phyloP scores from a whole-genome alignment of 805 yeast genomes.

The Candida xyloterini region DNA sequence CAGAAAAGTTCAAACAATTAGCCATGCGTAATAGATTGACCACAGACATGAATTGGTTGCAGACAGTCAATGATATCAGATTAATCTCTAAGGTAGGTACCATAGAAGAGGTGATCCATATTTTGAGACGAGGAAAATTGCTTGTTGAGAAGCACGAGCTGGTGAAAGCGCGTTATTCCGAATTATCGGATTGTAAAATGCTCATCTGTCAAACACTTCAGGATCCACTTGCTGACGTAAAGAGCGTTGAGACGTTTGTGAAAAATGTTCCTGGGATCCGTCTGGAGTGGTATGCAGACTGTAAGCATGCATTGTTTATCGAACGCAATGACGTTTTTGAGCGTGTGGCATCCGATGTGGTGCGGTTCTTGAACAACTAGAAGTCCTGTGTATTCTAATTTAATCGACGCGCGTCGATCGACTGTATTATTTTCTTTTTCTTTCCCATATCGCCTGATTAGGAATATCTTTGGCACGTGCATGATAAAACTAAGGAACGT shows the following conservation, averaged over 20 bases:
- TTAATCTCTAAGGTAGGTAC: conserved; percentile 11
- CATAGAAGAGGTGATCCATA: conserved; percentile 10
- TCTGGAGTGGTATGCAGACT: conserved; percentile 6
- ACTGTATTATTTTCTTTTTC: neutral
- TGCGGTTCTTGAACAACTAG: conserved; percentile 2
- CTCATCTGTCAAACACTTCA: conserved; percentile 10
- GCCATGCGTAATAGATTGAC: conserved; percentile 9
- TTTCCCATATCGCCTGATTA: no score
- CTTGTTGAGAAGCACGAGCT: conserved; percentile 1
- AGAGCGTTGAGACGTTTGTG: conserved; percentile 4
- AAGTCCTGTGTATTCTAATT: neutral
- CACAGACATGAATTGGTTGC: conserved; percentile 8
- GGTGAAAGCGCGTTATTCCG: neutral
- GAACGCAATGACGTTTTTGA: conserved; percentile 3
- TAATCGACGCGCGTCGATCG: conserved; percentile 1
- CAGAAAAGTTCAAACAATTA: neutral
- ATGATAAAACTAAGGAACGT: neutral
- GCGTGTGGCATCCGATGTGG: conserved; percentile 2
- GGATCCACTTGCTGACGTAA: conserved; percentile 8
- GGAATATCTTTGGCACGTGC: neutral
- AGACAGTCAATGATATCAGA: conserved; percentile 8
- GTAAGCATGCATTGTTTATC: conserved; percentile 11
- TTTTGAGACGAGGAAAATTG: conserved; percentile 4
- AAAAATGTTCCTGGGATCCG: neutral
- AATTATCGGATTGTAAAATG: conserved; percentile 1